Evolutionary conservation across 2,329 filamentous ascomycete species (phyloP), one percentile per base, ranked within the genome.

Genomic region (Didymella keratinophila): DNA sequence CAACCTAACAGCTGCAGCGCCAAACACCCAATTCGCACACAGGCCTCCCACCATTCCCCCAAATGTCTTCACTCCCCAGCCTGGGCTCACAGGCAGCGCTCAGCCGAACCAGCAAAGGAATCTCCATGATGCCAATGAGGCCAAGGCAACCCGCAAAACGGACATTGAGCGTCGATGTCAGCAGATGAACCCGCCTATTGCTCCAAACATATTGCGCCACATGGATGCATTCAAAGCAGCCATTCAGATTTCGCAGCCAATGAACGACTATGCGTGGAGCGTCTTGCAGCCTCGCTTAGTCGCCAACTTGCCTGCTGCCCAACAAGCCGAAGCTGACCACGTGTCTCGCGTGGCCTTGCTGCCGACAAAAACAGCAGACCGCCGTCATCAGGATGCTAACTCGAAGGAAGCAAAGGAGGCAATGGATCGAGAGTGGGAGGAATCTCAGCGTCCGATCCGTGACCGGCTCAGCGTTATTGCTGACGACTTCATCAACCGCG

Each of bases 221-320:
- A 90, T 92, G 76, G 84, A 89, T 45, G 87, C 89, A 1, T 94
- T 92, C 73, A 86, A 89, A 70, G 89, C 89, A 36, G 88, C 91
- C 28, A 83, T 90, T 44, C 86, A 91, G 62, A 89, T 92, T 36
- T 84, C 85, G 10, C 82, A 85, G 23, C 87, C 88, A 20, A 79
- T 94, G 66, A 87, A 86, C 63, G 89, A 92, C 58, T 79, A 81
- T 53, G 86, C 87, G 3, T 94, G 90, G 91, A 83, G 86, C 49
- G 78, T 89, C 51, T 80, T 93, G 34, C 86, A 87, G 66, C 86
- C 87, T 47, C 86, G 87, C 58, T 79, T 94, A 14, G 76, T 91
- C 32, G 83, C 84, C 21, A 89, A 93, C 74, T 82, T 87, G 65
- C 80, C 83, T 58, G 83, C 84, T 63, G 88, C 88, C n/a, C 87